Evolutionary conservation across 371 early-diverging fungal genomes (phyloP).

Genomic region (Sporodiniella umbellata): DNA sequence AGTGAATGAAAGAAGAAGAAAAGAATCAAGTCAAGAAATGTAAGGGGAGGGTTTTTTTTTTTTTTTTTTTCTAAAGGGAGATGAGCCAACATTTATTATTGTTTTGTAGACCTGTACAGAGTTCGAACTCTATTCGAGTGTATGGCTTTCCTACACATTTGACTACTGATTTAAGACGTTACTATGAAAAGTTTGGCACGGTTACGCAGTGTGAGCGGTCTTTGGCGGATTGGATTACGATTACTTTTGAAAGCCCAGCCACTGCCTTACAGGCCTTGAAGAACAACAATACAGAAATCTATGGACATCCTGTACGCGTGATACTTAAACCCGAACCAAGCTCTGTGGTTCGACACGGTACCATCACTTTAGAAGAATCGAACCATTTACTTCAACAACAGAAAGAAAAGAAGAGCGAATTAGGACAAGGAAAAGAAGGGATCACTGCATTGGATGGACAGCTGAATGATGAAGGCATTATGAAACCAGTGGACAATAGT

Average conservation of each 20-base stretch:
- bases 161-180: slow-evolving; percentile 20
- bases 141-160: slow-evolving; percentile 38
- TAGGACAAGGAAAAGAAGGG: slow-evolving; percentile 15
- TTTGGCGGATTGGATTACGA: slow-evolving; percentile 35
- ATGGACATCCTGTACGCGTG: neutral
- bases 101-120: neutral
- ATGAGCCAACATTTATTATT: neutral
- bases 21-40: neutral
- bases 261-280: slow-evolving; percentile 30
- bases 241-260: slow-evolving; percentile 25
- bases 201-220: slow-evolving; percentile 27
- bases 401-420: neutral
- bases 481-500: neutral
- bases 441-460: slow-evolving; percentile 6
- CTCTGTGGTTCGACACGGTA: neutral
- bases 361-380: slow-evolving; percentile 2
- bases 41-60: neutral
- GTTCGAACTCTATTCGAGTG: slow-evolving; percentile 19
- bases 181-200: slow-evolving; percentile 31
- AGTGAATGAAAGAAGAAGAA: neutral
- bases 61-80: no score
- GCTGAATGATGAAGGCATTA: neutral
- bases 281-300: slow-evolving; percentile 22
- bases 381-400: slow-evolving; percentile 5
- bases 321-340: neutral